Percentiles rank a stretch among this genome's conserved stretches.
Evolutionary conservation across 805 yeast species (phyloP).

Genomic region (Scheffersomyces lignosus): DNA sequence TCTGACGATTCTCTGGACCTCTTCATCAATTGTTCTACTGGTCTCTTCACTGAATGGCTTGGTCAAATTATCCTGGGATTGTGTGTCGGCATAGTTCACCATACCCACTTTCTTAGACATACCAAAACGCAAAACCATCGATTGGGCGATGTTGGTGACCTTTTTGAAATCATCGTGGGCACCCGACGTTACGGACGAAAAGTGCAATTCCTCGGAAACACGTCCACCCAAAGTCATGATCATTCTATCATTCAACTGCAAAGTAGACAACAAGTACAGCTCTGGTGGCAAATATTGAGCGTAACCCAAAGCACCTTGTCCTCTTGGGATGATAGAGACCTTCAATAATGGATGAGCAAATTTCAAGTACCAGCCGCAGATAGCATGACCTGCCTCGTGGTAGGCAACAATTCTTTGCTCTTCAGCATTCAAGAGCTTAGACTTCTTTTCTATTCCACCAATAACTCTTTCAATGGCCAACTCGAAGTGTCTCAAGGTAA

Average conservation of each 20-base stretch:
- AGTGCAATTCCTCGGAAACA: constrained; percentile 92
- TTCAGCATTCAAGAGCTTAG: constrained; percentile 76
- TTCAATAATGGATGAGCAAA: constrained; percentile 91
- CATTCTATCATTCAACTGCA: constrained; percentile 86
- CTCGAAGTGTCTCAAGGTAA: constrained; percentile 81
- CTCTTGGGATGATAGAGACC: constrained; percentile 96
- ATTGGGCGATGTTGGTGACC: constrained; percentile 88
- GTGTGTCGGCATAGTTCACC: constrained; percentile 69
- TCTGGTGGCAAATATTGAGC: constrained; percentile 97
- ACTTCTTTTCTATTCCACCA: constrained; percentile 92
- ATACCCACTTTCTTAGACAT: constrained; percentile 90
- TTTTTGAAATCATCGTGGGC: constrained; percentile 96
- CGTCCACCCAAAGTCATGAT: constrained; percentile 97
- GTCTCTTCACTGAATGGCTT: constrained; percentile 92
- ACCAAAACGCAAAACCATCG: constrained; percentile 91
- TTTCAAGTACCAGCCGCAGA: constrained; percentile 94
- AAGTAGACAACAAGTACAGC: constrained; percentile 70
- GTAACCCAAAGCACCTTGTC: constrained; percentile 95
- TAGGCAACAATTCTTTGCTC: constrained; percentile 92
- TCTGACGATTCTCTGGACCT: constrained; percentile 73
- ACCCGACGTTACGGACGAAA: constrained; percentile 90
- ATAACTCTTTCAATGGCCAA: constrained; percentile 96
- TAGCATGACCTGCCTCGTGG: constrained; percentile 99
- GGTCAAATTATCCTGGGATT: constrained; percentile 62
- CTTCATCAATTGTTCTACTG: constrained; percentile 75